A percentile compares a stretch with the other conserved stretches of the same genome.
Conservation (phyloP, 441 rosid species). For the Brassica balearica region DNA sequence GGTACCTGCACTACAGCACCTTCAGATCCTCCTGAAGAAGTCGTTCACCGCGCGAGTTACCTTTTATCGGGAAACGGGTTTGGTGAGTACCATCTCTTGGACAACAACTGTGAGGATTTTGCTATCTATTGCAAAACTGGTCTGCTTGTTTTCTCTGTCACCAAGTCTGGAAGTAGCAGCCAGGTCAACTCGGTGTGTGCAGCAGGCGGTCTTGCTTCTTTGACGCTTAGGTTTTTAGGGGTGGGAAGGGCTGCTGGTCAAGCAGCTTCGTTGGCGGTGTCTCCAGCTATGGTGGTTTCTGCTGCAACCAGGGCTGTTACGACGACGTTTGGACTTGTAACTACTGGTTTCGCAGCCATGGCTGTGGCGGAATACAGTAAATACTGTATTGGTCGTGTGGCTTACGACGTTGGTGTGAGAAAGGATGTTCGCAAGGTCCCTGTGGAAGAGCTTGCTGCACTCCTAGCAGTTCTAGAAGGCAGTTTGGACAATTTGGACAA, state of each 20-base stretch:
- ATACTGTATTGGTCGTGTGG: constrained; percentile 57
- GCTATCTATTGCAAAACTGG: constrained; percentile 90
- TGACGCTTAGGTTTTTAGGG: constrained; percentile 44
- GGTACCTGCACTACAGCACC: constrained; percentile 82
- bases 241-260: constrained; percentile 4
- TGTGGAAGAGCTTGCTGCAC: neutral
- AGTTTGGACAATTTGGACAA: neutral
- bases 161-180: constrained; percentile 73
- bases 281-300: constrained; percentile 11
- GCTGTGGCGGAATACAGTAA: constrained; percentile 55
- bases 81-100: constrained; percentile 64
- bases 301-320: constrained; percentile 16
- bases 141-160: constrained; percentile 51
- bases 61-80: constrained; percentile 67
- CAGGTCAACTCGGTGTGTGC: constrained; percentile 71
- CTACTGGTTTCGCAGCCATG: constrained; percentile 58
- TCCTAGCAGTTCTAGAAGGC: neutral
- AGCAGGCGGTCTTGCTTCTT: constrained; percentile 53
- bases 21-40: constrained; percentile 66
- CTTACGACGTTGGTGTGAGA: constrained; percentile 68
- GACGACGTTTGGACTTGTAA: constrained; percentile 39
- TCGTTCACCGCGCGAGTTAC: constrained; percentile 60
- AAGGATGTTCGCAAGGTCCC: constrained; percentile 47
- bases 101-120: constrained; percentile 87
- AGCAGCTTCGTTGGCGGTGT: constrained; percentile 1